Percentiles rank a stretch among this genome's conserved stretches.
These are phyloP conservation scores for Cladosporium halotolerans DNA, from an alignment of 2,329 filamentous ascomycete species.

Conservation along the genomic window DNA sequence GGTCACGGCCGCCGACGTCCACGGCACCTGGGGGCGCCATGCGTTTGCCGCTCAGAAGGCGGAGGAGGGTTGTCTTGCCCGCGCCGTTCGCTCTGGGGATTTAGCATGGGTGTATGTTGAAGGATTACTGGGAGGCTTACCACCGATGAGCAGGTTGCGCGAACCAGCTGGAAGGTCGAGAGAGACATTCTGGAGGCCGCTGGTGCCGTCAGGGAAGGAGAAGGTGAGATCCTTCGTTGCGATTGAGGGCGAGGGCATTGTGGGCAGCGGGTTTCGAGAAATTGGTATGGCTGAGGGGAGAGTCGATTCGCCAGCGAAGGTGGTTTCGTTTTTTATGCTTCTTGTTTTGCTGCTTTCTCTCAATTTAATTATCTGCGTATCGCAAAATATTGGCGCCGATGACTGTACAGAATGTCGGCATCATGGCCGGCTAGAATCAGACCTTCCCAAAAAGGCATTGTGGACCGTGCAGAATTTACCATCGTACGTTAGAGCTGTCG, in stretches of 20 bases:
- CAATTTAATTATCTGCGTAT: neutral
- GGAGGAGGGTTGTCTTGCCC: constrained; percentile 93
- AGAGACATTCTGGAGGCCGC: constrained; percentile 67
- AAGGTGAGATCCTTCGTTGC: constrained; percentile 73
- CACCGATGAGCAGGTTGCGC: constrained; percentile 86
- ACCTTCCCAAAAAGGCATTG: neutral
- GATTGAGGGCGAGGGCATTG: constrained; percentile 53
- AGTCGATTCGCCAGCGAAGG: too few species aligned
- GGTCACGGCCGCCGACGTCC: constrained; percentile 74
- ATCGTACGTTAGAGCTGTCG: too few species aligned
- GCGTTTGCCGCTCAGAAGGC: constrained; percentile 89
- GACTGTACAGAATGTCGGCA: constrained; percentile 5
- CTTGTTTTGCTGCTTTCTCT: too few species aligned
- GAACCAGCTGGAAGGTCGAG: constrained; percentile 75
- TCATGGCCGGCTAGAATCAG: neutral
- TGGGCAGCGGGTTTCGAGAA: neutral
- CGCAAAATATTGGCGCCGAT: neutral
- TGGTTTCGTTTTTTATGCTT: too few species aligned
- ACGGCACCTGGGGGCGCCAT: constrained; percentile 74
- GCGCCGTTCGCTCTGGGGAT: constrained; percentile 71
- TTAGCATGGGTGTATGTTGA: constrained; percentile 20
- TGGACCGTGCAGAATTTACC: neutral
- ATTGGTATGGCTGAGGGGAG: too few species aligned
- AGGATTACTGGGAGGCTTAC: constrained; percentile 33
- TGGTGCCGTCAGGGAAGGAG: constrained; percentile 76